These are phyloP conservation scores for Fusarium xylarioides DNA, from an alignment of 2,329 filamentous ascomycete genomes.

Conservation along the genomic window DNA sequence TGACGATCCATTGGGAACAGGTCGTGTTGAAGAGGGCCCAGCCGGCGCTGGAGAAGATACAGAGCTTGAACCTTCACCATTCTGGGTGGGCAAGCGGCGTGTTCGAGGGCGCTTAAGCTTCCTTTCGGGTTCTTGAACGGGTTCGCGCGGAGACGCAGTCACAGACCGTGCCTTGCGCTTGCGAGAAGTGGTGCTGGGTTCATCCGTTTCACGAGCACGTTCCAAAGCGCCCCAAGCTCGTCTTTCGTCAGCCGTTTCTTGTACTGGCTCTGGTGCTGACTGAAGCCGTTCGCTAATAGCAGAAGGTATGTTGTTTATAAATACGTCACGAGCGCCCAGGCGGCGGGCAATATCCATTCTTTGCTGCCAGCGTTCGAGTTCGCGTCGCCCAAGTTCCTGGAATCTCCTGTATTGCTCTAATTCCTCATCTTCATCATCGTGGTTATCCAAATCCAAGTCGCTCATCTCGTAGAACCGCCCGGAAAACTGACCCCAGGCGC, in stretches of 20 bases:
- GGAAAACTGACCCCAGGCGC: conserved; percentile 77
- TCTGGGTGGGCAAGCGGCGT: conserved; percentile 65
- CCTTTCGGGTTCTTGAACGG: conserved; percentile 76
- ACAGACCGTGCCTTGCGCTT: conserved; percentile 79
- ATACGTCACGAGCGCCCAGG: conserved; percentile 78
- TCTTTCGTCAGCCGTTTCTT: conserved; percentile 81
- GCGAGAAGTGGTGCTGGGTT: conserved; percentile 62
- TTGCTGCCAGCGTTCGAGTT: conserved; percentile 80
- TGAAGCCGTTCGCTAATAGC: conserved; percentile 70
- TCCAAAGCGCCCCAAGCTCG: conserved; percentile 92
- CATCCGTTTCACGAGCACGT: conserved; percentile 77
- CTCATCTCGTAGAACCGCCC: conserved; percentile 68
- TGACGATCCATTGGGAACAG: conserved; percentile 33
- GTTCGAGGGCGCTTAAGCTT: conserved; percentile 90
- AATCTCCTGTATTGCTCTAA: conserved; percentile 63
- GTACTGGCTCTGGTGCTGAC: conserved; percentile 62
- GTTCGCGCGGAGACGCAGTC: conserved; percentile 75
- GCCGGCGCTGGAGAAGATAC: conserved; percentile 46
- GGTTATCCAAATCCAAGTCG: conserved; percentile 53
- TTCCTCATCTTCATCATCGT: conserved; percentile 75
- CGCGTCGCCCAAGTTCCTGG: conserved; percentile 65
- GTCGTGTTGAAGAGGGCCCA: conserved; percentile 41
- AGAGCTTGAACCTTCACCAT: conserved; percentile 59
- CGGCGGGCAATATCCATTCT: conserved; percentile 83
- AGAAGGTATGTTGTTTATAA: conserved; percentile 68